These are phyloP conservation scores for Huntiella decipiens DNA, from an alignment of 2,329 filamentous ascomycete genomes.

Conservation along the genomic window DNA sequence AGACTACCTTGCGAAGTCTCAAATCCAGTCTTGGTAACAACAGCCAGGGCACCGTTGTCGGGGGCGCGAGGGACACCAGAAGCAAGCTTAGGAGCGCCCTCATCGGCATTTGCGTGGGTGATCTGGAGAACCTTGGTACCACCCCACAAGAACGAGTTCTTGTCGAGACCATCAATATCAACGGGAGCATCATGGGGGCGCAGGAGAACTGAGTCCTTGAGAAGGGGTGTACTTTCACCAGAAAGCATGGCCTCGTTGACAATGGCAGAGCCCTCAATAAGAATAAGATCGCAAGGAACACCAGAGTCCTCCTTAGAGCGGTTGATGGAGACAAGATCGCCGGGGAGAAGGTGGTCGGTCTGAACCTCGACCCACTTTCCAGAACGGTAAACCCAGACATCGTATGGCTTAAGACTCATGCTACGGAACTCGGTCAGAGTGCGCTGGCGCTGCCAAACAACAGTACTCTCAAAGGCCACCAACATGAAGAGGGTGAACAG, in stretches of 20 bases:
- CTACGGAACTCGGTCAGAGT: conserved; percentile 92
- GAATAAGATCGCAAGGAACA: conserved; percentile 89
- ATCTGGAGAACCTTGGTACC: conserved; percentile 95
- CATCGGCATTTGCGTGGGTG: conserved; percentile 64
- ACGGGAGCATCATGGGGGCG: conserved; percentile 63
- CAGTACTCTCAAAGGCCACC: conserved; percentile 90
- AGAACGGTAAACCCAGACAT: conserved; percentile 74
- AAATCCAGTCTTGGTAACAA: conserved; percentile 94
- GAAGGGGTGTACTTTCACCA: conserved; percentile 85
- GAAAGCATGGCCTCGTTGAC: conserved; percentile 99
- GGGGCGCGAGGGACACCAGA: conserved; percentile 71
- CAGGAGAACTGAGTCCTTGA: conserved; percentile 90
- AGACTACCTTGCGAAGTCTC: conserved; percentile 96
- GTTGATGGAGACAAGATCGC: conserved; percentile 79
- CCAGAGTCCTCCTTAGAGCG: conserved; percentile 94
- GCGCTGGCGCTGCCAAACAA: conserved; percentile 95
- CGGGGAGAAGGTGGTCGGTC: conserved; percentile 82
- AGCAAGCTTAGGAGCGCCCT: conserved; percentile 49
- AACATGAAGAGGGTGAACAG: conserved; percentile 98
- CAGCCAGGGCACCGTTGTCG: conserved; percentile 80
- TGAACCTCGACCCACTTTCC: conserved; percentile 75
- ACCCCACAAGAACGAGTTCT: conserved; percentile 90
- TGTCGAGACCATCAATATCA: conserved; percentile 82
- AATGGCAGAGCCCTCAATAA: conserved; percentile 88
- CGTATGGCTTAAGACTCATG: conserved; percentile 98